These are phyloP conservation scores for Fomitopsis pinicola DNA, from an alignment of 1,284 basidiomycete species.

Conservation along the genomic window DNA sequence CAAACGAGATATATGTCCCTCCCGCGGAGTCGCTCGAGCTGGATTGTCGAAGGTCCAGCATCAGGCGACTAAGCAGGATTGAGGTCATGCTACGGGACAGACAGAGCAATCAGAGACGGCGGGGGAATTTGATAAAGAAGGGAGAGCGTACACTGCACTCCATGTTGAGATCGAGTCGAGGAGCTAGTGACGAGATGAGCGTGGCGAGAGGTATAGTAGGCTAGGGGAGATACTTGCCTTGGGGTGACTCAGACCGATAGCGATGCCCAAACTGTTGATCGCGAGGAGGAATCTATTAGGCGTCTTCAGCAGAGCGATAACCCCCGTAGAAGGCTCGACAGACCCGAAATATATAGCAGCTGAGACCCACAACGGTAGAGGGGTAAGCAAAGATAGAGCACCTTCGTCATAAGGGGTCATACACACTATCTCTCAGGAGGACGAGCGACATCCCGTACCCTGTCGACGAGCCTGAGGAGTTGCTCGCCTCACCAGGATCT, in stretches of 20 bases:
- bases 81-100: neutral
- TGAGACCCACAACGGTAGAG: neutral
- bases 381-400: neutral
- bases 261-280: neutral
- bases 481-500: neutral
- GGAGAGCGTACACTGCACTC: neutral
- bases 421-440: slow-evolving; percentile 1
- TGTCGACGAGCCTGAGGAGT: neutral
- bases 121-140: neutral
- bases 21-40: neutral
- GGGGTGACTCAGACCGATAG: neutral
- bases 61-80: neutral
- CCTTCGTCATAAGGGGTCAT: neutral
- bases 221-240: neutral
- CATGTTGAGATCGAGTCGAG: neutral
- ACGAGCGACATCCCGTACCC: neutral
- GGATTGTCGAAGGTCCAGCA: neutral
- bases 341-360: neutral
- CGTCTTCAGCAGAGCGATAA: neutral
- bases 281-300: neutral
- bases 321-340: neutral
- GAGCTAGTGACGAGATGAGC: neutral
- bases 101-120: too few species aligned
- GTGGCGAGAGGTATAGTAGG: neutral
- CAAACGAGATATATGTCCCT: neutral